Conservation (phyloP, 2,329 filamentous ascomycete species). For the Stenocarpella maydis region DNA sequence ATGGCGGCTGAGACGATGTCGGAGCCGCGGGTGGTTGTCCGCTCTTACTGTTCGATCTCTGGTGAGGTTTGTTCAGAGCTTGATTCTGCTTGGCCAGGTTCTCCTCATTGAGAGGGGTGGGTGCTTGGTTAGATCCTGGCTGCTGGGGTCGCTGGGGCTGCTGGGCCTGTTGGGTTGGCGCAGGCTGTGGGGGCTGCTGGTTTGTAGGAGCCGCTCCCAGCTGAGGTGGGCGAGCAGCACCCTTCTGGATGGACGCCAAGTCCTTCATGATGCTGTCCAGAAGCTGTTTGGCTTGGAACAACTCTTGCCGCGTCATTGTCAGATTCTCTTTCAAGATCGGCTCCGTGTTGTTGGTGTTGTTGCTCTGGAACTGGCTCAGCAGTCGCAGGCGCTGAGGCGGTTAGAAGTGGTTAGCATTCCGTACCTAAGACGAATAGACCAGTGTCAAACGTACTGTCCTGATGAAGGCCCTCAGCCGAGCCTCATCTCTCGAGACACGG, state of each 20-base stretch:
- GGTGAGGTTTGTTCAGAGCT: constrained; percentile 56
- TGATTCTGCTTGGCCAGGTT: constrained; percentile 63
- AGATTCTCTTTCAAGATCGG: constrained; percentile 56
- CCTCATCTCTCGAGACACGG: constrained; percentile 56
- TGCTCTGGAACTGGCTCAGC: constrained; percentile 61
- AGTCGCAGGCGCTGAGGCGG: constrained; percentile 59
- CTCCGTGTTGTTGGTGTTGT: constrained; percentile 58
- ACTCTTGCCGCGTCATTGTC: constrained; percentile 59
- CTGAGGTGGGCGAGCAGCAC: constrained; percentile 31
- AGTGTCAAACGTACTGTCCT: constrained; percentile 53
- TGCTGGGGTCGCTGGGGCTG: constrained; percentile 36
- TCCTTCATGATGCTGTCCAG: constrained; percentile 63
- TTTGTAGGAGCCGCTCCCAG: constrained; percentile 43
- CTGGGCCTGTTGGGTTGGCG: constrained; percentile 36
- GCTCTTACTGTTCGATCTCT: constrained; percentile 54
- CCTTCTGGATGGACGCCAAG: constrained; percentile 40
- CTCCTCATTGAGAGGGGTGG: constrained; percentile 49
- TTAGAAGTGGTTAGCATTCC: constrained; percentile 44
- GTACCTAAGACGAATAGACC: neutral
- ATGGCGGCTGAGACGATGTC: constrained; percentile 64
- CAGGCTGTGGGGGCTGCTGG: constrained; percentile 39
- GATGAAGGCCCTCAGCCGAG: constrained; percentile 60
- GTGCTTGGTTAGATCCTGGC: constrained; percentile 19
- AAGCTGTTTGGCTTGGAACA: constrained; percentile 58
- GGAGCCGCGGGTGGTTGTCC: constrained; percentile 64